phyloP scores from a whole-genome alignment of 2,329 filamentous ascomycete species.

The Beauveria sp. region DNA sequence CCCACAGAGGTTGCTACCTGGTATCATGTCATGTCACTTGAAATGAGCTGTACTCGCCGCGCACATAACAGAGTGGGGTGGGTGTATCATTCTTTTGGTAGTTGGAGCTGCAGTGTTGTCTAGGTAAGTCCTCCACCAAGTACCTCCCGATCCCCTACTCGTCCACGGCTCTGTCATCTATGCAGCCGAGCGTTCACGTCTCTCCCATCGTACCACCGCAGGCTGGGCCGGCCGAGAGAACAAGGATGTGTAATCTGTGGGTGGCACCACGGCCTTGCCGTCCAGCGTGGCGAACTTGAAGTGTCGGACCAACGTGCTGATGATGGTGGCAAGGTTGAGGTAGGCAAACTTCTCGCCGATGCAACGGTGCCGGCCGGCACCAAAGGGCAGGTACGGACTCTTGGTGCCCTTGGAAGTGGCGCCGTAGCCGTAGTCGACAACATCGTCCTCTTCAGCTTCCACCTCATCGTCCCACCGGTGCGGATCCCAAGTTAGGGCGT shows the following conservation, averaged over 20 bases:
- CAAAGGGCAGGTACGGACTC: constrained; percentile 56
- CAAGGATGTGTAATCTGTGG: constrained; percentile 57
- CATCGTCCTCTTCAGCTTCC: constrained; percentile 15
- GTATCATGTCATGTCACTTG: no score
- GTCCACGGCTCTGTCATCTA: not conserved
- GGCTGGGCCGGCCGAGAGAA: constrained; percentile 29
- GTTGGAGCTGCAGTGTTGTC: no score
- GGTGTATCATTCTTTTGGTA: no score
- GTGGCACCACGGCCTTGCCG: constrained; percentile 44
- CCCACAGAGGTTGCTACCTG: no score
- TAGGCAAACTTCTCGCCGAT: constrained; percentile 74
- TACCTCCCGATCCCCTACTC: not conserved
- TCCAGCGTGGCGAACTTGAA: constrained; percentile 53
- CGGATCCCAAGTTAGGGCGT: constrained; percentile 23
- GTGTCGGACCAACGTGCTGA: constrained; percentile 52
- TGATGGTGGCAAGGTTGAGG: constrained; percentile 57
- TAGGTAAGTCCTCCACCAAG: no score
- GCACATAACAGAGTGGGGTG: no score
- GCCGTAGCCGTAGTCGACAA: constrained; percentile 25
- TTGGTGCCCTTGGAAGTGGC: constrained; percentile 24
- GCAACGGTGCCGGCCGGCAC: constrained; percentile 64
- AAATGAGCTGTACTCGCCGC: no score
- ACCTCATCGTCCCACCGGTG: constrained; percentile 24
- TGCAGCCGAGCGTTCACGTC: constrained; percentile 13
- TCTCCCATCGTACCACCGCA: constrained; percentile 25